Evolutionary conservation across 2,329 filamentous ascomycete genomes (phyloP), one percentile per base, ranked within the genome.

Genomic region (Colletotrichum costaricense): DNA sequence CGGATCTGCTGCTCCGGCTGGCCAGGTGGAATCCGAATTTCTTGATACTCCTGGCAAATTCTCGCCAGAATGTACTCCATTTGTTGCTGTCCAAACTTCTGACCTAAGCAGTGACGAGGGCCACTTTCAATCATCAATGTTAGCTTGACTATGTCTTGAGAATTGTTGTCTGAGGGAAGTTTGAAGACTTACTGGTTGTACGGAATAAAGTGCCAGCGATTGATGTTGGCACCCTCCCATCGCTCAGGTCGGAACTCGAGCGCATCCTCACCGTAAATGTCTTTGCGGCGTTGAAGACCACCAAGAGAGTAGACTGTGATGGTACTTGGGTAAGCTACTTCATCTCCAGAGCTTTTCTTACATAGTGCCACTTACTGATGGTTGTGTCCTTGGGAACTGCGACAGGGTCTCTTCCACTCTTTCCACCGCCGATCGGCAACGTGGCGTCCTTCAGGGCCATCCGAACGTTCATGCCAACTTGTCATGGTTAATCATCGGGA

Each of bases 211-310:
- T 55, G 52, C 52, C 52, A 55, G 52, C 52, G 52, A 8, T 55
- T 55, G 52, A 55, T 55, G 12, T 55, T 55, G 11, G 52, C 52
- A 6, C 52, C 52, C 22, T 55, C 52, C 81, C 81, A 83, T 0
- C 82, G 72, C 67, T 82, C 81, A 0, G 82, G 81, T 0, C 81
- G 75, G 35, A 82, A 83, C 28, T 80, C 76, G 24, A 79, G 76
- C 0, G 80, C 77, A 46, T 85, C 82, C 0, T 72, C 22, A 3
- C 83, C 83, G 77, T 78, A 85, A 1, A 84, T 77, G 4, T 55
- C 52, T 26, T 55, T 55, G 22, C 52, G 52, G n/a, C 52, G 52
- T n/a, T 55, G 52, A 26, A 55, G 52, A 4, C 52, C 52, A 24
- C 52, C 52, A 5, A 55, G 52, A 28, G 52, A 55, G 5, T 55